phyloP scores from a whole-genome alignment of 2,329 filamentous ascomycete genomes.

The Leptographium wingfieldii region DNA sequence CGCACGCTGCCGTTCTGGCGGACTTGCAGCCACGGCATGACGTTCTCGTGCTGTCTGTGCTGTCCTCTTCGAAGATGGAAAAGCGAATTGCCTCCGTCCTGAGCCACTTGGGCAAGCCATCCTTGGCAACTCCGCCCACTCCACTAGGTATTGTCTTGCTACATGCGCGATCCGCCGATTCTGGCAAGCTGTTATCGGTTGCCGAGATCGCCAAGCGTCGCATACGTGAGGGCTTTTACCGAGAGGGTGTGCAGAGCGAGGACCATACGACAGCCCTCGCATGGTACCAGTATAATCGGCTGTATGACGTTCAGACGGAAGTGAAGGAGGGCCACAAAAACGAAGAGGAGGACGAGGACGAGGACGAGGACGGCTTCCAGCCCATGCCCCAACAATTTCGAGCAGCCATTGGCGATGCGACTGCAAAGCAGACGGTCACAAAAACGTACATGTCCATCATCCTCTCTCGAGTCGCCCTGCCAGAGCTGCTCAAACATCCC shows the following conservation, averaged over 20 bases:
- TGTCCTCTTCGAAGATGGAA: slow-evolving; percentile 47
- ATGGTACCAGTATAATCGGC: slow-evolving; percentile 46
- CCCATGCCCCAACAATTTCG: slow-evolving; percentile 43
- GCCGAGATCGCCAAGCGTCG: slow-evolving; percentile 52
- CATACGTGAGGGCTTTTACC: slow-evolving; percentile 25
- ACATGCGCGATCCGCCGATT: slow-evolving; percentile 36
- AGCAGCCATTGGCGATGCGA: slow-evolving; percentile 26
- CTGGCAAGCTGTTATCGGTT: slow-evolving; percentile 55
- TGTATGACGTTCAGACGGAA: slow-evolving; percentile 33
- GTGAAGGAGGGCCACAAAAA: slow-evolving; percentile 14
- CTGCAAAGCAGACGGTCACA: slow-evolving; percentile 18
- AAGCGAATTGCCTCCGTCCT: slow-evolving; percentile 36
- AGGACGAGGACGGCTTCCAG: slow-evolving; percentile 38
- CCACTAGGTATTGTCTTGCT: slow-evolving; percentile 30
- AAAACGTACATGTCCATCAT: slow-evolving; percentile 48
- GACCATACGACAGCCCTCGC: not conserved
- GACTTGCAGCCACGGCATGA: slow-evolving; percentile 34
- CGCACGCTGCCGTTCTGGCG: slow-evolving; percentile 29
- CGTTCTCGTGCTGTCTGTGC: slow-evolving; percentile 39
- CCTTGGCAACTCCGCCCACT: slow-evolving; percentile 9
- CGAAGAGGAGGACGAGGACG: slow-evolving; percentile 15
- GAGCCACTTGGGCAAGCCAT: slow-evolving; percentile 25
- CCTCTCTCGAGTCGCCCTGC: slow-evolving; percentile 39
- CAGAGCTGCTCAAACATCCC: slow-evolving; percentile 37
- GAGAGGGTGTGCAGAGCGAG: not conserved